phyloP scores from a whole-genome alignment of 2,329 filamentous ascomycete species.

The Ceratocystis lukuohia region DNA sequence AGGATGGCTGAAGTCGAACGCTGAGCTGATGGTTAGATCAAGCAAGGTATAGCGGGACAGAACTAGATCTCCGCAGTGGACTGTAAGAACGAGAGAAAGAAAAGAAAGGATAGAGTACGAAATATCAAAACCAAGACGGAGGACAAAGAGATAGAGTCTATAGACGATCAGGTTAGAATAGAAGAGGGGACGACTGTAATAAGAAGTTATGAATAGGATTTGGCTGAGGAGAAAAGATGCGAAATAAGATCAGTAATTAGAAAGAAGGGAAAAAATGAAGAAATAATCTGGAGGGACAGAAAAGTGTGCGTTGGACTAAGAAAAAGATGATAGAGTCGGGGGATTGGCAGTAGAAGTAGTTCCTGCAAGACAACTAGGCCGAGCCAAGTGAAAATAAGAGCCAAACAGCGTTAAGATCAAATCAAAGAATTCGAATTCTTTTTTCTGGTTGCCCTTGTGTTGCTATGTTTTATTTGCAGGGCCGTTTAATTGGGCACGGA shows the following conservation, averaged over 20 bases:
- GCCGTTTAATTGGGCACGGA: constrained; percentile 5
- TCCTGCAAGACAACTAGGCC: neutral
- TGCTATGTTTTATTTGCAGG: neutral
- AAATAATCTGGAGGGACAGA: neutral
- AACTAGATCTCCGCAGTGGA: neutral
- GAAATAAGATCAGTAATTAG: constrained; percentile 2
- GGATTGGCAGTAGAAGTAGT: constrained; percentile 7
- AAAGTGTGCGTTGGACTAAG: neutral
- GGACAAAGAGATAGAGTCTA: neutral
- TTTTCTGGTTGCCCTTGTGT: neutral
- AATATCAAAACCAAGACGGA: neutral
- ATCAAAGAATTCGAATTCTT: neutral
- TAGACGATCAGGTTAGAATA: neutral
- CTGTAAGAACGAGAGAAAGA: neutral
- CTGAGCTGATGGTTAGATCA: neutral
- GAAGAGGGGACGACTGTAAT: neutral
- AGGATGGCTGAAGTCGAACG: neutral
- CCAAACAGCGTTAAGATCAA: neutral
- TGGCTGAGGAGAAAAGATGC: neutral
- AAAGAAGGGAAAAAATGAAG: neutral
- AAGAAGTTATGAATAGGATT: neutral
- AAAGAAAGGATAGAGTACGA: neutral
- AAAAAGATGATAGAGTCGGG: neutral
- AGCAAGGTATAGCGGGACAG: neutral
- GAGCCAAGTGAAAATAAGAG: neutral